Percentiles rank a stretch among this genome's conserved stretches.
phyloP scores from a whole-genome alignment of 1,284 basidiomycete species.

The Rugosomyces carneus region DNA sequence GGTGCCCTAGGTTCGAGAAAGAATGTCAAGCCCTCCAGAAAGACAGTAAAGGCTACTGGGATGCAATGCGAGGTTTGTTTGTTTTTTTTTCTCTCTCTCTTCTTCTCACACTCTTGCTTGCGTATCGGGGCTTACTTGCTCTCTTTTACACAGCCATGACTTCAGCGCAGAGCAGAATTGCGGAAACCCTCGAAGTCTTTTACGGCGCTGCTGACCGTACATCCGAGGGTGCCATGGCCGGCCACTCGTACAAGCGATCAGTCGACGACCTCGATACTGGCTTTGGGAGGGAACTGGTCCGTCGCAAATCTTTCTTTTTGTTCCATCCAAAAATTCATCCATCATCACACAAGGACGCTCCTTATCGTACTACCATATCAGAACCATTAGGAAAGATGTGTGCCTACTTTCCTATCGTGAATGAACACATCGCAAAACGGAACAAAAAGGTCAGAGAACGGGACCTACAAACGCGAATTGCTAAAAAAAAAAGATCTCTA shows the following conservation, averaged over 20 bases:
- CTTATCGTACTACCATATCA: constrained; percentile 91
- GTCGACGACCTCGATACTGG: constrained; percentile 91
- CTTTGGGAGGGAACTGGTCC: constrained; percentile 80
- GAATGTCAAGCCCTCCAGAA: constrained; percentile 90
- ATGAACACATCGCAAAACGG: constrained; percentile 90
- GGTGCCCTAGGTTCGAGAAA: constrained; percentile 78
- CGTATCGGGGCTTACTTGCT: background rate
- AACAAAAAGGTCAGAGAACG: constrained; percentile 80
- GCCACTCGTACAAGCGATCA: constrained; percentile 92
- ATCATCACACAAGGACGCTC: constrained; percentile 85
- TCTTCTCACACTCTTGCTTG: no score
- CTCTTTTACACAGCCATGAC: constrained; percentile 69
- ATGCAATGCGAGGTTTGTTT: constrained; percentile 81
- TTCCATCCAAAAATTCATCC: background rate
- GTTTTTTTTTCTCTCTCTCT: no score
- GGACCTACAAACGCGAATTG: background rate
- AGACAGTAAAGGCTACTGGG: constrained; percentile 92
- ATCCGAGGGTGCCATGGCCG: constrained; percentile 94
- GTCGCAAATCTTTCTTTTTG: no score
- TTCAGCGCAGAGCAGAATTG: constrained; percentile 87
- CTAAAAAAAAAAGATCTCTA: background rate
- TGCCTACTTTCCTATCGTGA: constrained; percentile 91
- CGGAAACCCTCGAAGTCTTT: constrained; percentile 91
- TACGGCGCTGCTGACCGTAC: constrained; percentile 81
- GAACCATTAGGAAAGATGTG: constrained; percentile 97